A percentile compares a stretch with the other conserved stretches of the same genome.
Evolutionary conservation across 2,329 filamentous ascomycete species (phyloP).

Genomic region (Lachnellula arida): DNA sequence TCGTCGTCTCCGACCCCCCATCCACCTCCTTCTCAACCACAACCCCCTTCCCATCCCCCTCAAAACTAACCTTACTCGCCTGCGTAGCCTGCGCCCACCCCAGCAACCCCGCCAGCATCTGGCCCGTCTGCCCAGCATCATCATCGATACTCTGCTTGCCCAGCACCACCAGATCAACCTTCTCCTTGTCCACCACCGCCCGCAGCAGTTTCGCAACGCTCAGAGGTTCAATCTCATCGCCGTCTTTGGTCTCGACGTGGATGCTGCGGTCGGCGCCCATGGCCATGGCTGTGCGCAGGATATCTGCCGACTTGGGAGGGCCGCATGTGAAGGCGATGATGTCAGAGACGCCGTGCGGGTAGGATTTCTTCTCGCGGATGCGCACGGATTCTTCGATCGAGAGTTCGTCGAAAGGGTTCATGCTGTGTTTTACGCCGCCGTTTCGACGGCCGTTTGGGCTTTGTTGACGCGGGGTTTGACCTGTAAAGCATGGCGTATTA

Average conservation of each 20-base stretch:
- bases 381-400: constrained; percentile 94
- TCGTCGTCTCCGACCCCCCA: constrained; percentile 86
- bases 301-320: constrained; percentile 80
- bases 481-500: constrained; percentile 34
- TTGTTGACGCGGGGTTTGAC: constrained; percentile 68
- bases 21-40: constrained; percentile 90
- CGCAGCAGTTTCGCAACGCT: constrained; percentile 86
- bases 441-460: constrained; percentile 82
- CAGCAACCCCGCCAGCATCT: constrained; percentile 92
- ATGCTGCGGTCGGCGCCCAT: constrained; percentile 95
- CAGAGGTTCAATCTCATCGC: constrained; percentile 78
- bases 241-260: constrained; percentile 76
- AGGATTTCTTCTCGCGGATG: constrained; percentile 79
- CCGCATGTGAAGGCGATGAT: constrained; percentile 89
- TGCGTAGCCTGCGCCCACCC: constrained; percentile 95
- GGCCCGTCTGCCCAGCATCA: constrained; percentile 90
- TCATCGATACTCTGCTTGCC: constrained; percentile 99
- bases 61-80: constrained; percentile 76
- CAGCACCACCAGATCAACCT: constrained; percentile 85
- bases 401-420: constrained; percentile 99
- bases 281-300: constrained; percentile 93
- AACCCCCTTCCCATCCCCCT: constrained; percentile 61
- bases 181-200: constrained; percentile 75
- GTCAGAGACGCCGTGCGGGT: constrained; percentile 73
- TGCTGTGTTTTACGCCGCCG: constrained; percentile 91